Base-by-base conservation (phyloP, 345 rosid species). In the Firmiana major region DNA sequence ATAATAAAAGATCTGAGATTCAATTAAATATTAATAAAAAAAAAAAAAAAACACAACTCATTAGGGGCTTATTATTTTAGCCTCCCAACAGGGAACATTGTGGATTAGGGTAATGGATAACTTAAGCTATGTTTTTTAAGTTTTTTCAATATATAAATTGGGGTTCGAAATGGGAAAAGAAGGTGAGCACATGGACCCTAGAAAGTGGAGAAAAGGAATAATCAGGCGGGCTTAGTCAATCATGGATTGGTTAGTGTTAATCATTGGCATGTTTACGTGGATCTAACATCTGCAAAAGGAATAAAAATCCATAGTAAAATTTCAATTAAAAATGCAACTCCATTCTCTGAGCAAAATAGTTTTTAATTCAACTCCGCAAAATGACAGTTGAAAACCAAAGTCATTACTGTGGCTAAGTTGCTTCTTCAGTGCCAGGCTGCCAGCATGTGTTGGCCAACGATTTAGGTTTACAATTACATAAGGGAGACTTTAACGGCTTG, bases 221-320 rank as follows among this genome's bases (percentile, higher is more conserved):
- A 31, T 71, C 17, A 31, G 31, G 49, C 55, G 31, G 48, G 34
- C 3, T 57, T n/a, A 53, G 28, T 51, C 16, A 58, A 67, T 79
- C 76, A 51, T 51, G 40, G 48, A 7, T 19, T 19, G 57, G 62
- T 75, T 62, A 68, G 24, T 12, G 17, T 53, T 43, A 62, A 75
- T 71, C 72, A 80, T 80, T 79, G 53, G 49, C 54, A 26, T 34
- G 74, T n/a, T 53, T 64, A 54, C 34, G 72, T 28, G 73, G 48
- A 42, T 63, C 59, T 31, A 31, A 31, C 34, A 31, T 31, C 34
- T 31, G 40, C 40, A 38, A 38, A 38, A 38, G 40, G 6, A 38
- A 38, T 2, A 38, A 38, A 38, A 38, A 38, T 1, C 40, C 5
- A 31, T 2, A 31, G 34, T 31, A 31, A 31, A 31, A 31, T 31